Evolutionary conservation across 2,329 filamentous ascomycete species (phyloP).

Genomic region (Tolypocladium pustulatum): DNA sequence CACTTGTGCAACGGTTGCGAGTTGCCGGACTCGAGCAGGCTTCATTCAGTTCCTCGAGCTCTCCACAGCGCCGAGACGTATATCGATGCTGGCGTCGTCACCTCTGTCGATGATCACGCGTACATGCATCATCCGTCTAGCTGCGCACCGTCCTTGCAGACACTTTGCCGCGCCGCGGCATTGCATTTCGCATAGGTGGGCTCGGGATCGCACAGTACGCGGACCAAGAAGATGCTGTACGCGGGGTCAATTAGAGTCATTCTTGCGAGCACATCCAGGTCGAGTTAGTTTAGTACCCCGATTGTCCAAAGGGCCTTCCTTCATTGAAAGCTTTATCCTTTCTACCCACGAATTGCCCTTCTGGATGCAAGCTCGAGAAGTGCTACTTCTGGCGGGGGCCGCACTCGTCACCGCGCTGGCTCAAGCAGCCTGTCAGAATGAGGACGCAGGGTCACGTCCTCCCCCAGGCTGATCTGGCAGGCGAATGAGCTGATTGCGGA

Average conservation of each 20-base stretch:
- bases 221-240: background rate
- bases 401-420: background rate
- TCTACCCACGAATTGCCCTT: background rate
- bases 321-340: no score
- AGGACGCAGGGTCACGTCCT: background rate
- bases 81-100: background rate
- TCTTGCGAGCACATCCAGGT: background rate
- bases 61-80: background rate
- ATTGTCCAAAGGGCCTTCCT: no score
- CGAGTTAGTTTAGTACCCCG: background rate
- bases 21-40: background rate
- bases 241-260: background rate
- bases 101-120: background rate
- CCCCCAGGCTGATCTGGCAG: background rate
- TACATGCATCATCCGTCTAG: background rate
- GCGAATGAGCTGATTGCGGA: background rate
- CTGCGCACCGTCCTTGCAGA: background rate
- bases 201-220: background rate
- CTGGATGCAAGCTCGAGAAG: background rate
- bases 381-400: background rate
- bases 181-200: background rate
- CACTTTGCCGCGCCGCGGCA: background rate
- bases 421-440: background rate
- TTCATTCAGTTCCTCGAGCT: background rate
- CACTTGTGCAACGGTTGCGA: background rate